Evolutionary conservation across 352 stramenopile genomes (phyloP).

Genomic region (Pythium phragmitis): DNA sequence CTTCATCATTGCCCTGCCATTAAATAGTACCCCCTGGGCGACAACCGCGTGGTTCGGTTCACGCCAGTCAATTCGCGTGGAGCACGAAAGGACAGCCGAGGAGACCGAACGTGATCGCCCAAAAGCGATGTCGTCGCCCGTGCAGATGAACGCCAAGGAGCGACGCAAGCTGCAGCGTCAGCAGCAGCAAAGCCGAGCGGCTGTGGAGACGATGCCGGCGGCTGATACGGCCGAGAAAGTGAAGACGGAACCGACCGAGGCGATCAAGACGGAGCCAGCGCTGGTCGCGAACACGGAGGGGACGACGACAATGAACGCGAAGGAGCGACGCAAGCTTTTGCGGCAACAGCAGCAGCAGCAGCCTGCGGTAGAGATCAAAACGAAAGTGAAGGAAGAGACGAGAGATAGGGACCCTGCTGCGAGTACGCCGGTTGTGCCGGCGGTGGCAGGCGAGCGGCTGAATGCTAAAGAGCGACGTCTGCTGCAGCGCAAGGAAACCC

Average conservation of each 20-base stretch:
- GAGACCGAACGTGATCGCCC: not conserved
- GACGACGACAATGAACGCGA: slow-evolving; percentile 42
- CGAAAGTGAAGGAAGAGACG: slow-evolving; percentile 12
- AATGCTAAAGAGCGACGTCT: slow-evolving; percentile 62
- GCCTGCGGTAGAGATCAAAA: not conserved
- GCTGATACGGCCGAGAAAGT: too few species aligned
- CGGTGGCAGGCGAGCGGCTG: slow-evolving; percentile 23
- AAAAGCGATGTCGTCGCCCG: not conserved
- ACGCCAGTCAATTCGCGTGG: slow-evolving; percentile 27
- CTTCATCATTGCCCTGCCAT: too few species aligned
- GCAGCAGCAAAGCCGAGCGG: not conserved
- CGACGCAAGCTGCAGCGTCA: slow-evolving; percentile 47
- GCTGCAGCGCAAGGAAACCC: slow-evolving; percentile 42
- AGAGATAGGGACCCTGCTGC: not conserved
- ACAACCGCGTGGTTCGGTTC: slow-evolving; percentile 2
- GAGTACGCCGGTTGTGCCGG: not conserved
- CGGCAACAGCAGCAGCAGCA: slow-evolving; percentile 26
- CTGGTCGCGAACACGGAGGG: not conserved
- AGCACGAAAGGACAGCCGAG: slow-evolving; percentile 23
- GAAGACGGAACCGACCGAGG: too few species aligned
- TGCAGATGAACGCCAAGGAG: slow-evolving; percentile 62
- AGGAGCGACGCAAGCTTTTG: slow-evolving; percentile 47
- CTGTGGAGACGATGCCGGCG: not conserved
- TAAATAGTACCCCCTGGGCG: slow-evolving; percentile 12
- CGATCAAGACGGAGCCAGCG: not conserved